Evolutionary conservation across 495 filamentous ascomycete species (phyloP).

Genomic region (Xylaria bambusicola): DNA sequence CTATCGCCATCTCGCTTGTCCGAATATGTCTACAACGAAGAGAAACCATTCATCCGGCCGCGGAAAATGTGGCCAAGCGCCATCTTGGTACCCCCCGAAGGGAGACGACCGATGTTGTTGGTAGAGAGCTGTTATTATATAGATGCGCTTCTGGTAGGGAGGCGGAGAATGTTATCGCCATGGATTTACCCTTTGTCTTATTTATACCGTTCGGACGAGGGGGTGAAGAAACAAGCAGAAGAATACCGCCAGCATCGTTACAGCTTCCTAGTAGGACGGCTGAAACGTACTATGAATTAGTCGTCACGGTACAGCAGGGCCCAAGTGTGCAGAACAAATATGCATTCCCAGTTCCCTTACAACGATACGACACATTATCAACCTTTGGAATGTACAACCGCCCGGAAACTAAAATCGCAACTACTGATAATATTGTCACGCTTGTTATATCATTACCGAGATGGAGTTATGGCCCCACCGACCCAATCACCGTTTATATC

Average conservation of each 20-base stretch:
- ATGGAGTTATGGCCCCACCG: conserved; percentile 95
- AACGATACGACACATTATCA: conserved; percentile 91
- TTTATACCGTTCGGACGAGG: conserved; percentile 95
- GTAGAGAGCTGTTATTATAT: conserved; percentile 92
- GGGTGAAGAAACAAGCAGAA: conserved; percentile 80
- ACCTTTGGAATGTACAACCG: conserved; percentile 99
- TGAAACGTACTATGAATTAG: conserved; percentile 95
- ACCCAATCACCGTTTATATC: conserved; percentile 94
- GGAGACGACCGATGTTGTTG: conserved; percentile 88
- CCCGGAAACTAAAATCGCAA: conserved; percentile 80
- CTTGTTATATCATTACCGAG: conserved; percentile 86
- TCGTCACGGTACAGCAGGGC: conserved; percentile 93
- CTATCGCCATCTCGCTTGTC: conserved; percentile 88
- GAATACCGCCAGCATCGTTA: conserved; percentile 90
- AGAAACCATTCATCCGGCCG: conserved; percentile 95
- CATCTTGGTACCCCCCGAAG: conserved; percentile 89
- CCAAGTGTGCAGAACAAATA: conserved; percentile 84
- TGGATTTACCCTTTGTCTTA: conserved; percentile 96
- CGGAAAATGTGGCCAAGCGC: conserved; percentile 89
- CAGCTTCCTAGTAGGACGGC: conserved; percentile 89
- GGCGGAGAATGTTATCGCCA: conserved; percentile 85
- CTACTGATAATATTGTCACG: conserved; percentile 88
- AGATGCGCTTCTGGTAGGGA: conserved; percentile 81
- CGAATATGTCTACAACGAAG: conserved; percentile 89
- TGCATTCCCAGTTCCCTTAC: conserved; percentile 85